phyloP scores from a whole-genome alignment of 2,329 filamentous ascomycete species.

The Geosmithia flava region DNA sequence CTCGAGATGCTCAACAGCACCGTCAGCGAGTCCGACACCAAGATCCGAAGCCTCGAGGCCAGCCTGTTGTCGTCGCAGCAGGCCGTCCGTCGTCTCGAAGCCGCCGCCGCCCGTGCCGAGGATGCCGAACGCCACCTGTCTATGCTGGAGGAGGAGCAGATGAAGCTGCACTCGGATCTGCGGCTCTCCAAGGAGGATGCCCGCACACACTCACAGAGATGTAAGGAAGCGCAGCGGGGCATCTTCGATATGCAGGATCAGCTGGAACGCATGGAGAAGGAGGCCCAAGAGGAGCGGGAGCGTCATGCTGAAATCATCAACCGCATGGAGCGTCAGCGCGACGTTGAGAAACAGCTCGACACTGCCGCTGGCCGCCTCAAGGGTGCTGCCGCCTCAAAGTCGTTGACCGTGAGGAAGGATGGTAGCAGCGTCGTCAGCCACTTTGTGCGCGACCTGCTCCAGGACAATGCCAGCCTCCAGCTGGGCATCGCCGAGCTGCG shows the following conservation, averaged over 20 bases:
- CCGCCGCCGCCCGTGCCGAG: conserved; percentile 60
- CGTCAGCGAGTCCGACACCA: conserved; percentile 68
- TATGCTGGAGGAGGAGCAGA: conserved; percentile 72
- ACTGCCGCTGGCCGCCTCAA: conserved; percentile 71
- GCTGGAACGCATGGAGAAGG: conserved; percentile 76
- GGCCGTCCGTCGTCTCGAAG: conserved; percentile 62
- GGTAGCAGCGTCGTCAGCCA: conserved; percentile 72
- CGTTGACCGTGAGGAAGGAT: conserved; percentile 44
- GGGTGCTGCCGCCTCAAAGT: conserved; percentile 60
- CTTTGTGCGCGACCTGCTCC: conserved; percentile 88
- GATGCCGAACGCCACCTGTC: conserved; percentile 71
- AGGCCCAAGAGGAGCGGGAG: conserved; percentile 67
- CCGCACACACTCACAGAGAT: conserved; percentile 66
- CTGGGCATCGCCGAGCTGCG: conserved; percentile 82
- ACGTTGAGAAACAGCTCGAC: conserved; percentile 71
- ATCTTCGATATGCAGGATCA: conserved; percentile 74
- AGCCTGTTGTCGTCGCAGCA: conserved; percentile 67
- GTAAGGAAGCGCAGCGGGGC: conserved; percentile 72
- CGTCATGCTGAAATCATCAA: conserved; percentile 70
- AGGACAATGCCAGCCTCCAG: conserved; percentile 91
- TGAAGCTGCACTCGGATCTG: conserved; percentile 55
- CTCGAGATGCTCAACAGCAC: conserved; percentile 72
- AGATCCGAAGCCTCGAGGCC: conserved; percentile 64
- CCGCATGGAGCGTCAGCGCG: conserved; percentile 73
- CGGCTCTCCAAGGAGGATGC: conserved; percentile 60